These are phyloP conservation scores for Erysimum cheiri DNA, from an alignment of 441 rosid species.

Conservation along the genomic window DNA sequence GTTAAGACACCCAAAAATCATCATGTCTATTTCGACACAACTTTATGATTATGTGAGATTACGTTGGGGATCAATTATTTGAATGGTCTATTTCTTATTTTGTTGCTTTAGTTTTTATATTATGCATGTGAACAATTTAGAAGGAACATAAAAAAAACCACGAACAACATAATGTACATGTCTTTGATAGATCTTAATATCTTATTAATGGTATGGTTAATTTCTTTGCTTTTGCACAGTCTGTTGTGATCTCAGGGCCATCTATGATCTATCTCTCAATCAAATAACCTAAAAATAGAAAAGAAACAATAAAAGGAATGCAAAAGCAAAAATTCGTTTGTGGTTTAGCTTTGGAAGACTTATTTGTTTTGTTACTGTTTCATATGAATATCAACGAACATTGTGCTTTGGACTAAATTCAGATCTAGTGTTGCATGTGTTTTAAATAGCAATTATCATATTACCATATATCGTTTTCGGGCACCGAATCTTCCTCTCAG, in stretches of 20 bases:
- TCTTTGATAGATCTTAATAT: neutral
- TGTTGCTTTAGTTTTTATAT: no score
- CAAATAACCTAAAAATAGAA: slow-evolving; percentile 3
- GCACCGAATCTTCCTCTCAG: slow-evolving; percentile 33
- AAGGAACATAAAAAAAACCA: neutral
- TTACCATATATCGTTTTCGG: neutral
- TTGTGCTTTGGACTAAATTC: slow-evolving; percentile 1
- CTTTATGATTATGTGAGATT: neutral
- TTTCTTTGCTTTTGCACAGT: neutral
- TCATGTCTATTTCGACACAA: neutral
- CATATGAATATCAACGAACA: neutral
- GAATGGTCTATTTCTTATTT: no score
- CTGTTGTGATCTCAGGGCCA: neutral
- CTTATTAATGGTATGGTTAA: neutral
- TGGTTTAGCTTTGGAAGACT: neutral
- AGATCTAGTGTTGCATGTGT: slow-evolving; percentile 9
- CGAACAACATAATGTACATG: neutral
- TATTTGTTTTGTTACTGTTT: neutral
- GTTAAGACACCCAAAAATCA: neutral
- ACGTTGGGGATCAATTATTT: neutral
- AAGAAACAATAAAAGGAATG: neutral
- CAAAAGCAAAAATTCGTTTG: neutral
- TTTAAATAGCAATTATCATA: slow-evolving; percentile 33
- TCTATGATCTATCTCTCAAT: neutral
- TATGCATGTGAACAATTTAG: neutral